These are phyloP conservation scores for Trichoderma sp. DNA, from an alignment of 2,329 filamentous ascomycete genomes.

Conservation along the genomic window DNA sequence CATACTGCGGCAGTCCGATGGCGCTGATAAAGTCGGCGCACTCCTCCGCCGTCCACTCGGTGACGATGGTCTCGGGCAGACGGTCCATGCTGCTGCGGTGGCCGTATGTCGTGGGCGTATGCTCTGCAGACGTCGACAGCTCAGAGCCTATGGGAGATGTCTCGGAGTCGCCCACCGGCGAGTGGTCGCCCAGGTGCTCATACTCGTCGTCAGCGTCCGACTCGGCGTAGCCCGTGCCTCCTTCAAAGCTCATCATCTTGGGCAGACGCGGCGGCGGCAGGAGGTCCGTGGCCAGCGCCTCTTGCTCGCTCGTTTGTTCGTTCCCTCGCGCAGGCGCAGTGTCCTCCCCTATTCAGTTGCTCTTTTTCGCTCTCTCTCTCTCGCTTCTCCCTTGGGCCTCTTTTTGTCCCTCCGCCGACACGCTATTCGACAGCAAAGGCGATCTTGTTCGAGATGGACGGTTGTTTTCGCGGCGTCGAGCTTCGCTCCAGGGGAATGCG, in stretches of 20 bases:
- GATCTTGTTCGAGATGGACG: background rate
- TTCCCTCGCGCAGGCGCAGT: conserved; percentile 3
- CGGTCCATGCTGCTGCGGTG: conserved; percentile 67
- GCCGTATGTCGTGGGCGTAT: conserved; percentile 79
- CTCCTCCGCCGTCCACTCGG: conserved; percentile 82
- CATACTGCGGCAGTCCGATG: conserved; percentile 81
- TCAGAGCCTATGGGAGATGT: conserved; percentile 73
- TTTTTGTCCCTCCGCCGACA: background rate
- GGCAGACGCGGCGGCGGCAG: conserved; percentile 28
- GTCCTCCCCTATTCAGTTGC: conserved; percentile 18
- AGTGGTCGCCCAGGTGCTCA: conserved; percentile 71
- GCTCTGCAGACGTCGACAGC: conserved; percentile 68
- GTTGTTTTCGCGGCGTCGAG: background rate
- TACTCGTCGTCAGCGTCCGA: conserved; percentile 84
- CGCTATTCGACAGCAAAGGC: background rate
- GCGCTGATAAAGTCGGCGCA: conserved; percentile 85
- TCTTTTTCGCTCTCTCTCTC: conserved; percentile 1
- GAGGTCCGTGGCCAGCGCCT: conserved; percentile 20
- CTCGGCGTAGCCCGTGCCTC: conserved; percentile 73
- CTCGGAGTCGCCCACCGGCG: conserved; percentile 71
- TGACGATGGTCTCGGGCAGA: conserved; percentile 74
- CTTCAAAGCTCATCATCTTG: conserved; percentile 62
- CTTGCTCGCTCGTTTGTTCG: background rate
- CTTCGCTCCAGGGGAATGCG: conserved; percentile 10
- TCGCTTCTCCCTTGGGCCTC: background rate